A percentile compares a stretch with the other conserved stretches of the same genome.
These are phyloP conservation scores for Cladophialophora bantiana DNA, from an alignment of 2,329 filamentous ascomycete genomes.

Conservation along the genomic window DNA sequence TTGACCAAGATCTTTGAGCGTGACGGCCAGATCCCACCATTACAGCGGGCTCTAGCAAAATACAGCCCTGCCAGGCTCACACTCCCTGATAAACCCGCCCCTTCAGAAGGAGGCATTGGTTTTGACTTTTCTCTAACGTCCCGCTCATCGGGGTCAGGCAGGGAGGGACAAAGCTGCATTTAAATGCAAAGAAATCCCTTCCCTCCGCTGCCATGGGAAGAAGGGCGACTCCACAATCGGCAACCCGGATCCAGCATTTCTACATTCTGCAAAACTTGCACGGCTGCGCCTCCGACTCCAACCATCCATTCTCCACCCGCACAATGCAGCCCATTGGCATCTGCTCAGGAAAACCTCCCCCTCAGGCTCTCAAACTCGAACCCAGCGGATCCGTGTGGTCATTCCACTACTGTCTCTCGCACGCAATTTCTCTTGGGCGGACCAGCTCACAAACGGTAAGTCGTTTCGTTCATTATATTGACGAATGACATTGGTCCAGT, in stretches of 20 bases:
- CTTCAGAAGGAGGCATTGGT: background rate
- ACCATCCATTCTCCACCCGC: slow-evolving; percentile 13
- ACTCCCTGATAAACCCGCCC: background rate
- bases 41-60: background rate
- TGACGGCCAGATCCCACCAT: slow-evolving; percentile 2
- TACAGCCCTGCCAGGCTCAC: background rate
- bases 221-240: slow-evolving; percentile 7
- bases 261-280: slow-evolving; percentile 13
- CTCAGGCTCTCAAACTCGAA: slow-evolving; percentile 5
- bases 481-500: slow-evolving; percentile 6
- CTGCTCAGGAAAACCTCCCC: slow-evolving; percentile 3
- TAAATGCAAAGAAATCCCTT: slow-evolving; percentile 40
- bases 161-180: slow-evolving; percentile 36
- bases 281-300: slow-evolving; percentile 10
- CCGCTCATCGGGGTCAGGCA: background rate
- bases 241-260: slow-evolving; percentile 11
- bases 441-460: background rate
- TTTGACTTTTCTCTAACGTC: background rate
- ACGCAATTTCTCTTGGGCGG: slow-evolving; percentile 10
- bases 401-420: slow-evolving; percentile 9
- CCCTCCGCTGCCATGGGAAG: background rate
- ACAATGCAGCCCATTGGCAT: slow-evolving; percentile 15
- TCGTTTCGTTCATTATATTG: background rate
- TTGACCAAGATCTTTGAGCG: background rate
- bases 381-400: slow-evolving; percentile 9